phyloP scores from a whole-genome alignment of 305 asterid genomes.

The Lippia alba region DNA sequence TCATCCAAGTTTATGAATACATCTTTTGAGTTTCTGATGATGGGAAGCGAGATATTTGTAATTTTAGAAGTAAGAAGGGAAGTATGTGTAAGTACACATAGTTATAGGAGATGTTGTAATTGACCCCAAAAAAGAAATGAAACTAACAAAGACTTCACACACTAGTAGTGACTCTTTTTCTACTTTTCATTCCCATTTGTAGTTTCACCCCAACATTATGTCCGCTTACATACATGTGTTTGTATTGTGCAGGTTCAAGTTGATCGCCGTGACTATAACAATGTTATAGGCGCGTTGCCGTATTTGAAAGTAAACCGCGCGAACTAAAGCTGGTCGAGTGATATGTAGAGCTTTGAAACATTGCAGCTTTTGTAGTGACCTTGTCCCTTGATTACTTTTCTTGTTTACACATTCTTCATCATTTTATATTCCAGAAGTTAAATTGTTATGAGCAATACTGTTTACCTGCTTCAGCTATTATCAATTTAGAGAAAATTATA shows the following conservation, averaged over 20 bases:
- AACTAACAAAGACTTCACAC: too few relatives aligned
- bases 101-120: too few relatives aligned
- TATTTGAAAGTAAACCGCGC: conserved; percentile 86
- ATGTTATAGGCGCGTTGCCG: conserved; percentile 92
- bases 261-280: conserved; percentile 85
- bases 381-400: background rate
- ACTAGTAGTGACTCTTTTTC: too few relatives aligned
- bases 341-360: conserved; percentile 37
- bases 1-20: too few relatives aligned
- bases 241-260: conserved; percentile 76
- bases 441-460: conserved; percentile 28
- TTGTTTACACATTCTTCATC: background rate
- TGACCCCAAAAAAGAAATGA: too few relatives aligned
- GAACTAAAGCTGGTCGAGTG: conserved; percentile 47
- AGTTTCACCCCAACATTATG: background rate
- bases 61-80: too few relatives aligned
- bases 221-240: conserved; percentile 20
- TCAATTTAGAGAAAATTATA: background rate
- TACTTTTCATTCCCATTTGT: background rate
- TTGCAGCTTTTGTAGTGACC: conserved; percentile 15
- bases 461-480: conserved; percentile 35
- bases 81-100: too few relatives aligned
- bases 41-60: too few relatives aligned
- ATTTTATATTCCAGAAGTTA: conserved; percentile 22
- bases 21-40: too few relatives aligned